These are phyloP conservation scores for Hibiscus mutabilis DNA, from an alignment of 345 rosid genomes.

Conservation along the genomic window DNA sequence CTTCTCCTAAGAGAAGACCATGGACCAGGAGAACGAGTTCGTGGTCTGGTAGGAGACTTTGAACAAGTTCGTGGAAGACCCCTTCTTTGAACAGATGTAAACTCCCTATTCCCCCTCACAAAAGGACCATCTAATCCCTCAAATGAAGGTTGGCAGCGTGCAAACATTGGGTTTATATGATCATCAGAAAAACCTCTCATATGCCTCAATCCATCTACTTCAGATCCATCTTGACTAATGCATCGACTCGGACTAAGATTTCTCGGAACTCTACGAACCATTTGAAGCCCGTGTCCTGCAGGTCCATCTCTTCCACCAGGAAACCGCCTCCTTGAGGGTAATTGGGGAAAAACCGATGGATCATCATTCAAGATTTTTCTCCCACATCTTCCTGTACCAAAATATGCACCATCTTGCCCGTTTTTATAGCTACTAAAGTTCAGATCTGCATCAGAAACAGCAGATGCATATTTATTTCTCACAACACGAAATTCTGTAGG, in stretches of 20 bases:
- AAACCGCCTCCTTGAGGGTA: constrained; percentile 43
- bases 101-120: constrained; percentile 47
- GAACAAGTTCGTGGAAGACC: constrained; percentile 44
- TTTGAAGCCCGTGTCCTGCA: constrained; percentile 32
- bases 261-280: constrained; percentile 46
- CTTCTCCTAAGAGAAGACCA: constrained; percentile 71
- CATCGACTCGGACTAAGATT: constrained; percentile 35
- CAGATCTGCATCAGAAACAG: constrained; percentile 29
- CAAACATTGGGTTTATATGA: constrained; percentile 37
- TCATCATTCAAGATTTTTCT: constrained; percentile 47
- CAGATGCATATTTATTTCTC: constrained; percentile 34
- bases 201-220: constrained; percentile 52
- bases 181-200: constrained; percentile 39
- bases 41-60: constrained; percentile 59
- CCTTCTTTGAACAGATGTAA: constrained; percentile 41
- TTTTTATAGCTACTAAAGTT: constrained; percentile 44
- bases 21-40: constrained; percentile 56
- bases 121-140: constrained; percentile 54
- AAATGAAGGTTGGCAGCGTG: constrained; percentile 38
- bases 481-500: constrained; percentile 27
- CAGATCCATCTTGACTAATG: constrained; percentile 49
- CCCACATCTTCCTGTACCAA: constrained; percentile 50
- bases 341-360: constrained; percentile 28
- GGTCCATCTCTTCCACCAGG: constrained; percentile 45
- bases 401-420: constrained; percentile 41